Evolutionary conservation across 1,284 basidiomycete species (phyloP), one percentile per base, ranked within the genome.

Genomic region (Leccinum pachyderme): DNA sequence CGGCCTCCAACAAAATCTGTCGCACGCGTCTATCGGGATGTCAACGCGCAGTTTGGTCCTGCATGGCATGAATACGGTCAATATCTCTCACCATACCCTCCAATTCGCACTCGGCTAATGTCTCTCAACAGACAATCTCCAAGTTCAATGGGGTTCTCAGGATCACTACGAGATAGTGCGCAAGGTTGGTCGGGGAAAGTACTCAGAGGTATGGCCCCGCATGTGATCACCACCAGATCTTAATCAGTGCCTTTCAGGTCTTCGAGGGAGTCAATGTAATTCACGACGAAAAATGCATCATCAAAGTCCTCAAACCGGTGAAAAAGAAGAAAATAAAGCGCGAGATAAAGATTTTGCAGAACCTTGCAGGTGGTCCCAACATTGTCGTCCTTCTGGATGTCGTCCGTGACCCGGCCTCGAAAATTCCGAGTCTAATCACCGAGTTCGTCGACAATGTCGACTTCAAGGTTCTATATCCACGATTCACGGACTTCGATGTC

Each of bases 311-410:
- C 61, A 99, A 99, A 75, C 97, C 97, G 1, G 96, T 99, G 49
- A 98, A 99, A 82, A 98, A 98, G 84, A 98, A 98, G 85, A 99
- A 99, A 80, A 98, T 99, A 76, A 98, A 98, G 80, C 84, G 96
- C 60, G 96, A 99, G 78, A 98, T 99, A 76, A 98, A 99, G 81
- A 98, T 99, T 65, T 76, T 99, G 37, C 95, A 97, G 74, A 98
- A 98, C 73, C 81, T 98, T 24, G 93, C 95, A 0, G 95, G 96
- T 28, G 97, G 97, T 22, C 95, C 95, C 71, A 99, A 89, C 77
- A 88, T 82, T 61, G 85, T 90, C 72, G 95, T 80, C 67, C 81
- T 99, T 49, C 78, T 98, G 59, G 96, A 99, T 68, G 95, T 98
- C 60, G 97, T 99, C 56, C 86, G 97, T 61, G 96, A 98, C 73